Percentiles rank a stretch among this genome's conserved stretches.
Conservation (phyloP, 345 rosid genomes). For the Murraya paniculata region DNA sequence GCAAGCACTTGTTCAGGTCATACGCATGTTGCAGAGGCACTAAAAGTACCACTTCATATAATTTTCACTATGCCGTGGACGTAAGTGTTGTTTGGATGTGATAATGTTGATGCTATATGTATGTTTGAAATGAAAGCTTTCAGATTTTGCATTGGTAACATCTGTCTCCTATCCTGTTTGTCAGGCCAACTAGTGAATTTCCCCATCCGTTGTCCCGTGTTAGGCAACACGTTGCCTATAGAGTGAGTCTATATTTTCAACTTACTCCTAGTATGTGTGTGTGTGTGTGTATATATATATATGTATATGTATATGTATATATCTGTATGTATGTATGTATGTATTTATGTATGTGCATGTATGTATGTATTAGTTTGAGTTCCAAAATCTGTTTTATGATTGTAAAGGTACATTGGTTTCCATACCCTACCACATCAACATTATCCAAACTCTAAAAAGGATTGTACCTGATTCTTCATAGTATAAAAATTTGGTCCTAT, state of each 20-base stretch:
- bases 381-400: neutral
- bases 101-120: neutral
- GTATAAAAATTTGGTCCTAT: too few species aligned
- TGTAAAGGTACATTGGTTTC: neutral
- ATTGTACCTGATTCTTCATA: neutral
- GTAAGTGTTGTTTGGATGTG: conserved; percentile 33
- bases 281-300: too few species aligned
- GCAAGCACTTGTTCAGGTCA: conserved; percentile 38
- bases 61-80: conserved; percentile 68
- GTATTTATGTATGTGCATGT: too few species aligned
- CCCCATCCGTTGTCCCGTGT: conserved; percentile 59
- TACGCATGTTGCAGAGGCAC: conserved; percentile 50
- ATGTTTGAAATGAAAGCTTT: neutral
- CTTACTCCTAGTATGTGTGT: too few species aligned
- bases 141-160: conserved; percentile 8
- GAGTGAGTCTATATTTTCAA: conserved; percentile 33
- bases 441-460: neutral
- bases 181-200: conserved; percentile 56
- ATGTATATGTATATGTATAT: too few species aligned
- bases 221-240: conserved; percentile 42
- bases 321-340: too few species aligned
- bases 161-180: conserved; percentile 10
- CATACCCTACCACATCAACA: neutral
- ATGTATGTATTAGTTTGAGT: conserved; percentile 1
- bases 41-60: conserved; percentile 48